Base-by-base conservation (phyloP, 1,284 basidiomycete species). In the Leucocoprinus gongylophorus region DNA sequence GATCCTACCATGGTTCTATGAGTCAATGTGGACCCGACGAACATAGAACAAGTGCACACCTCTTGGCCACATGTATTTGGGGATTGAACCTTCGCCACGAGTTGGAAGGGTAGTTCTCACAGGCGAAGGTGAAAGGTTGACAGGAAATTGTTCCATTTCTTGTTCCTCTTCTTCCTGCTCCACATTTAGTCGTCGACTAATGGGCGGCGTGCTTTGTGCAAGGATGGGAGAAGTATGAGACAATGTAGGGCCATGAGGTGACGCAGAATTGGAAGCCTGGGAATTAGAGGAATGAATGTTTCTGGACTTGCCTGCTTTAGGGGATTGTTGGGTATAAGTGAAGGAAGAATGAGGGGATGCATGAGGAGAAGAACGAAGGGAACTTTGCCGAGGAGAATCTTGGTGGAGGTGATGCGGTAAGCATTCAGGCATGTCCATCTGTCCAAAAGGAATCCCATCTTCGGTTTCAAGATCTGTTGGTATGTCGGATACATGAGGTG, bases 381-480 rank as follows among this genome's bases (percentile, higher is more conserved):
- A 57, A 35, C 59, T 58, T 51, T 51, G 41, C 55, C 56, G 62
- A 28, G 63, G 61, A 30, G 62, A 65, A 17, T 63, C 61, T 13
- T 68, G 62, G 41, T 67, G 64, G 48, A 65, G 68, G 48, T 67
- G 67, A 52, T 71, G 68, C n/a, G 67, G 61, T 57, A 71, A 68
- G 21, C 75, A 72, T 37, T 81, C 75, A 5, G 72, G 69, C 58
- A 86, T 85, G 64, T 86, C 86, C n/a, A 76, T 77, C 13, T 82
- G 74, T 10, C 84, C 86, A 51, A 82, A 80, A 0, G 84, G 84
- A 38, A 88, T 69, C 2, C 84, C 84, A 49, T 76, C 76, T 57
- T 84, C 82, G 9, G 73, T 74, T 54, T 87, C 81, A 30, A 78
- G 64, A 44, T 78, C 75, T 10, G 69, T 65, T 6, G 78, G 73